These are phyloP conservation scores for Myriosclerotinia curreyana DNA, from an alignment of 2,329 filamentous ascomycete species.

Conservation along the genomic window DNA sequence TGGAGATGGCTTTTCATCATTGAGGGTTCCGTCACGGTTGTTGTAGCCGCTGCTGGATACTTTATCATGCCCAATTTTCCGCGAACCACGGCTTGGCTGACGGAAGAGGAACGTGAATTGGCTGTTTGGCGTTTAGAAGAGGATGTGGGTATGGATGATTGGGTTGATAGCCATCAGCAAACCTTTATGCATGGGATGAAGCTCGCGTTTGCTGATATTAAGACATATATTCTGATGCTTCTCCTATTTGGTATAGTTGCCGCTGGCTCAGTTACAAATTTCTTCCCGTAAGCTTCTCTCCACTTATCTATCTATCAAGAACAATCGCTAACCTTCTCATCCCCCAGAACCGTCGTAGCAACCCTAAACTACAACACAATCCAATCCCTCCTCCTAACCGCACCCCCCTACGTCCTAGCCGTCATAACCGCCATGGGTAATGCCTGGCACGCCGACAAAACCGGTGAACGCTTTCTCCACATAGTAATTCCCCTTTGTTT, in stretches of 20 bases:
- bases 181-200: constrained; percentile 45
- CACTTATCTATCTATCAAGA: constrained; percentile 39
- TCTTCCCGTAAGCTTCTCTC: constrained; percentile 51
- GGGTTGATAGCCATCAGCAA: constrained; percentile 22
- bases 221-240: constrained; percentile 40
- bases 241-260: constrained; percentile 55
- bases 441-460: constrained; percentile 68
- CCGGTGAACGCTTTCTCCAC: constrained; percentile 69
- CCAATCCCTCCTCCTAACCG: constrained; percentile 59
- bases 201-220: constrained; percentile 54
- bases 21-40: constrained; percentile 63
- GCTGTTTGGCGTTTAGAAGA: constrained; percentile 59
- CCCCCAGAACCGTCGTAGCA: constrained; percentile 57
- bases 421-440: constrained; percentile 62
- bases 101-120: constrained; percentile 53
- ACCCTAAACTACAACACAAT: constrained; percentile 63
- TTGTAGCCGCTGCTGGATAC: constrained; percentile 54
- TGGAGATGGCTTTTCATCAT: constrained; percentile 71
- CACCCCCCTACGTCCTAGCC: constrained; percentile 62
- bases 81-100: constrained; percentile 55
- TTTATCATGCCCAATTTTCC: constrained; percentile 66
- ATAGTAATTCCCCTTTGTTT: constrained; percentile 60
- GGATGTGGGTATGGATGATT: constrained; percentile 50
- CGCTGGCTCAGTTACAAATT: constrained; percentile 61
- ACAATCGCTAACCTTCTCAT: constrained; percentile 40